Percentiles rank a stretch among this genome's conserved stretches.
phyloP scores from a whole-genome alignment of 2,329 filamentous ascomycete genomes.

The Aspergillus sp. region DNA sequence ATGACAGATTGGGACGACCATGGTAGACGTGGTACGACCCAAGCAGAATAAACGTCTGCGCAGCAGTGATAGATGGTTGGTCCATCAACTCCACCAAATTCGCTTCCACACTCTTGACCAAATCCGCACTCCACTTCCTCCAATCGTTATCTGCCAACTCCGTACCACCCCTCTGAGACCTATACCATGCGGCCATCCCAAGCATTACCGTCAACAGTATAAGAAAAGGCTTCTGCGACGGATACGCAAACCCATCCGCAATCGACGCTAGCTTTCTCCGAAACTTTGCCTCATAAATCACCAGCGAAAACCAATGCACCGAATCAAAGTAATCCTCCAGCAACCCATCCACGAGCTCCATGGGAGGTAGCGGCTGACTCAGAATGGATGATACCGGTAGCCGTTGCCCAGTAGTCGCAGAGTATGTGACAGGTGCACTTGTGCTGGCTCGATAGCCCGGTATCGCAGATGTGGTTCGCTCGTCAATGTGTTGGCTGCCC shows the following conservation, averaged over 20 bases:
- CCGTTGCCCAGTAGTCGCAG: constrained; percentile 12
- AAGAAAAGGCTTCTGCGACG: constrained; percentile 31
- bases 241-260: constrained; percentile 26
- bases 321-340: constrained; percentile 37
- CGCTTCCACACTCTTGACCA: constrained; percentile 22
- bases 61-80: constrained; percentile 29
- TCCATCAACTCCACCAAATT: constrained; percentile 38
- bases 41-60: constrained; percentile 35
- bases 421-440: constrained; percentile 1
- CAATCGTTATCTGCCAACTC: constrained; percentile 10
- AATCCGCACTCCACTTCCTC: constrained; percentile 9
- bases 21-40: constrained; percentile 39
- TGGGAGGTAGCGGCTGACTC: constrained; percentile 22
- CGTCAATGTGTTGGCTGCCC: constrained; percentile 20
- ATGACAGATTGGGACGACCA: constrained; percentile 36
- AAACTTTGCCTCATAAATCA: constrained; percentile 38
- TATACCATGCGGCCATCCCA: constrained; percentile 35
- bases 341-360: constrained; percentile 22
- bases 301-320: constrained; percentile 42
- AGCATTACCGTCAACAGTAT: constrained; percentile 33
- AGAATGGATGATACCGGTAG: constrained; percentile 21
- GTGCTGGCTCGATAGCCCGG: constrained; percentile 22
- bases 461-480: constrained; percentile 29
- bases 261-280: constrained; percentile 27
- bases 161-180: constrained; percentile 16